Evolutionary conservation across 345 rosid species (phyloP).

Genomic region (Geranium brycei): DNA sequence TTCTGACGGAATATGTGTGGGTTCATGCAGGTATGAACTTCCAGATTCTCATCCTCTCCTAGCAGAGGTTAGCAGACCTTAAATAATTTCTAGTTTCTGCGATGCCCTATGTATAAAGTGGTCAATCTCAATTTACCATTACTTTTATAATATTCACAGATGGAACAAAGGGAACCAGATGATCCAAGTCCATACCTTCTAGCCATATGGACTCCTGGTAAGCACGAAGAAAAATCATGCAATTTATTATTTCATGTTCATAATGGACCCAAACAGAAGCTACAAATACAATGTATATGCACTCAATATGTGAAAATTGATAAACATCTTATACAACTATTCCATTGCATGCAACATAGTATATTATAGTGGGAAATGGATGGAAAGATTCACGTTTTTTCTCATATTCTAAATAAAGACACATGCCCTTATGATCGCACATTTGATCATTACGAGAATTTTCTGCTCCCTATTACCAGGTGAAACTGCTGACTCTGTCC

Average conservation of each 20-base stretch:
- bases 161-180: slow-evolving; percentile 70
- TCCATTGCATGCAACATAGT: background rate
- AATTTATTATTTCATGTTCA: background rate
- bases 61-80: slow-evolving; percentile 36
- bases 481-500: slow-evolving; percentile 68
- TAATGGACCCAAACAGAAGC: background rate
- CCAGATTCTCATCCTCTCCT: slow-evolving; percentile 87
- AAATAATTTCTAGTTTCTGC: background rate
- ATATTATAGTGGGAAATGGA: background rate
- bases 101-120: background rate
- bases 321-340: background rate
- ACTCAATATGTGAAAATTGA: background rate
- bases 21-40: slow-evolving; percentile 69
- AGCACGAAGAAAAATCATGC: slow-evolving; percentile 10
- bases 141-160: slow-evolving; percentile 28
- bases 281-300: background rate
- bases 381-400: no score
- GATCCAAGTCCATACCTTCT: slow-evolving; percentile 92
- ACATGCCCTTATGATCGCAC: background rate
- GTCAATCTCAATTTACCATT: background rate
- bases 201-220: slow-evolving; percentile 95
- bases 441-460: background rate
- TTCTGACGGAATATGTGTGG: background rate
- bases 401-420: background rate
- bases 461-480: slow-evolving; percentile 23